Evolutionary conservation across 768 basidiomycete species (phyloP).

Genomic region (Collybia sp.): DNA sequence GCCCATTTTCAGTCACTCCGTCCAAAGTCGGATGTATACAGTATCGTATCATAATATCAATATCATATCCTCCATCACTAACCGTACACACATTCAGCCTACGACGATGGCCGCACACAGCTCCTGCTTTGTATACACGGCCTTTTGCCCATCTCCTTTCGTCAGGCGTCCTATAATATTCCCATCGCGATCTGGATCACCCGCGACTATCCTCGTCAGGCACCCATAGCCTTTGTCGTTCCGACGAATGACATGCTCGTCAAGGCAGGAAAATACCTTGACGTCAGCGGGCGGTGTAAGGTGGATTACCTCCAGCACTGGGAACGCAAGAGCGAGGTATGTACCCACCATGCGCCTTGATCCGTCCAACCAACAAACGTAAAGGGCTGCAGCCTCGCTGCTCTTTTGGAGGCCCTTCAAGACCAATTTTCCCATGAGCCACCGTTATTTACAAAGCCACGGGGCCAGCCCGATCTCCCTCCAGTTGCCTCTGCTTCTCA

Average conservation of each 20-base stretch:
- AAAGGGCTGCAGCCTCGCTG: slow-evolving; percentile 75
- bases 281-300: slow-evolving; percentile 72
- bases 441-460: slow-evolving; percentile 86
- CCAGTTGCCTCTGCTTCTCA: slow-evolving; percentile 1
- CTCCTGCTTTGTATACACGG: slow-evolving; percentile 90
- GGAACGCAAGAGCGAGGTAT: slow-evolving; percentile 81
- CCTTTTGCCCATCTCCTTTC: slow-evolving; percentile 81
- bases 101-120: slow-evolving; percentile 92
- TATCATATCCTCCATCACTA: slow-evolving; percentile 7
- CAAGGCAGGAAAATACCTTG: slow-evolving; percentile 67
- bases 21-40: slow-evolving; percentile 83
- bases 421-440: slow-evolving; percentile 81
- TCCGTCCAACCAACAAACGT: slow-evolving; percentile 9
- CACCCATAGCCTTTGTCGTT: slow-evolving; percentile 88
- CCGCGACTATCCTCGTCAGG: slow-evolving; percentile 73
- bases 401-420: slow-evolving; percentile 73
- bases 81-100: slow-evolving; percentile 68
- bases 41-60: slow-evolving; percentile 26
- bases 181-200: slow-evolving; percentile 89
- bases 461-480: slow-evolving; percentile 15
- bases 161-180: slow-evolving; percentile 82
- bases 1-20: slow-evolving; percentile 49
- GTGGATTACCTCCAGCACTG: slow-evolving; percentile 73
- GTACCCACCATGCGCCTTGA: slow-evolving; percentile 16
- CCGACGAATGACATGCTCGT: slow-evolving; percentile 91